Base-by-base conservation (phyloP, 2,329 filamentous ascomycete species). In the Sphaerulina vaccinii region DNA sequence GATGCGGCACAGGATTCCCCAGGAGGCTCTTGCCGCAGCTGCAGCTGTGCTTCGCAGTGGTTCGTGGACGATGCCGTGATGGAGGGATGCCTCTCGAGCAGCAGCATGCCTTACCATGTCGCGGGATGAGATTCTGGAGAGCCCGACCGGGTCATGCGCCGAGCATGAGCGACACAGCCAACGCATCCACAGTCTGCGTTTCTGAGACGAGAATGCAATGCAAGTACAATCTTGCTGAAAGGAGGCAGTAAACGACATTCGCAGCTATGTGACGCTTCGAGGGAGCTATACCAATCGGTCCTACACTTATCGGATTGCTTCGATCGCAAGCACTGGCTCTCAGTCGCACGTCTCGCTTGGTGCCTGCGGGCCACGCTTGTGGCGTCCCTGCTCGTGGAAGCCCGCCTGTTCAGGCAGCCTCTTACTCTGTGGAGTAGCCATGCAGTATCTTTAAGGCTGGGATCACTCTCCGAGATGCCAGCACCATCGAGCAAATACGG, bases 301-400 rank as follows among this genome's bases (percentile, higher is more conserved):
- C 9, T 47, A 19, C 23, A 10, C 35, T 39, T 18, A 23, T 22
- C 39, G 8, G 37, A 43, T 41, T 35, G 36, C 22, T 23, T 23
- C 40, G 29, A 38, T 38, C 48, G 24, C 36, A n/a, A 10, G 37
- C 16, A 46, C 27, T 19, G 19, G 27, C 19, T 43, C 36, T 37
- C 23, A 32, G 37, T 44, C 52, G 43, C 33, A 21, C 50, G 49
- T 54, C 51, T 58, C 51, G 49, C 50, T 49, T 47, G 47, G 53
- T 49, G 19, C 10, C 45, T 19, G 42, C 42, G 41, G 27, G 44
- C 37, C 39, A 36, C 49, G 43, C 44, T 51, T 43, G 52, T 52
- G 49, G 52, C 49, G 42, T 38, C 41, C 41, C 10, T 41, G 37
- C 50, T 40, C 49, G 46, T 58, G 49, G 49, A 52, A 43, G 49